These are phyloP conservation scores for Didymella segeticola DNA, from an alignment of 2,329 filamentous ascomycete genomes.

Conservation along the genomic window DNA sequence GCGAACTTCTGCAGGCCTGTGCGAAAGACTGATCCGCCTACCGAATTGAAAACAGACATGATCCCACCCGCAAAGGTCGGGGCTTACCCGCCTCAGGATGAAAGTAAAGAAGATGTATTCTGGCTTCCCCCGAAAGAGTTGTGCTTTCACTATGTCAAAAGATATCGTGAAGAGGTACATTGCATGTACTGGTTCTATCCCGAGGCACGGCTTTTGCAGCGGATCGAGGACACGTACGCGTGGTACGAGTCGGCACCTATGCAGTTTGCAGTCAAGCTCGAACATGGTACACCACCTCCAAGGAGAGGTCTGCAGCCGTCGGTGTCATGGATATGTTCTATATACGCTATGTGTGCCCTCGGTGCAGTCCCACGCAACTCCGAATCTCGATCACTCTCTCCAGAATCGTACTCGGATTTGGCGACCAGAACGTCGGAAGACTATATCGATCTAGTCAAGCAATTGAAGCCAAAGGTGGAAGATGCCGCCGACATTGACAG, in stretches of 20 bases:
- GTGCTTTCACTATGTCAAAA: conserved; percentile 41
- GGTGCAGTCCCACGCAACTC: conserved; percentile 35
- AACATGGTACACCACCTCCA: conserved; percentile 10
- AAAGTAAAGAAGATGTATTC: conserved; percentile 25
- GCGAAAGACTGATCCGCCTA: conserved; percentile 12
- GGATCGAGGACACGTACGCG: conserved; percentile 44
- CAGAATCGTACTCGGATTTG: conserved; percentile 24
- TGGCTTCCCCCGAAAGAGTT: conserved; percentile 41
- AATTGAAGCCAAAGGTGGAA: conserved; percentile 41
- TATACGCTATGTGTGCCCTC: conserved; percentile 47
- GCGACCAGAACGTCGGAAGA: conserved; percentile 40
- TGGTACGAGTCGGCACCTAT: conserved; percentile 15
- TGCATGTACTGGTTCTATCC: conserved; percentile 48
- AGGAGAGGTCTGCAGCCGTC: conserved; percentile 15
- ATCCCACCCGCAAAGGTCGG: conserved; percentile 42
- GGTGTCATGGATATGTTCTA: conserved; percentile 47
- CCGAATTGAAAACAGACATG: conserved; percentile 24
- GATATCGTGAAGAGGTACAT: conserved; percentile 47
- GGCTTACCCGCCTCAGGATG: conserved; percentile 39
- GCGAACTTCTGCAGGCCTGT: conserved; percentile 36
- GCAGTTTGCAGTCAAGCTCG: conserved; percentile 2
- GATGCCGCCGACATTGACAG: conserved; percentile 49
- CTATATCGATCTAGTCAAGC: conserved; percentile 44
- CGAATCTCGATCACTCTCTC: conserved; percentile 32
- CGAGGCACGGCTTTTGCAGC: conserved; percentile 40